Conservation (phyloP, 257 asterid genomes). For the Jaltomata sinuosa region DNA sequence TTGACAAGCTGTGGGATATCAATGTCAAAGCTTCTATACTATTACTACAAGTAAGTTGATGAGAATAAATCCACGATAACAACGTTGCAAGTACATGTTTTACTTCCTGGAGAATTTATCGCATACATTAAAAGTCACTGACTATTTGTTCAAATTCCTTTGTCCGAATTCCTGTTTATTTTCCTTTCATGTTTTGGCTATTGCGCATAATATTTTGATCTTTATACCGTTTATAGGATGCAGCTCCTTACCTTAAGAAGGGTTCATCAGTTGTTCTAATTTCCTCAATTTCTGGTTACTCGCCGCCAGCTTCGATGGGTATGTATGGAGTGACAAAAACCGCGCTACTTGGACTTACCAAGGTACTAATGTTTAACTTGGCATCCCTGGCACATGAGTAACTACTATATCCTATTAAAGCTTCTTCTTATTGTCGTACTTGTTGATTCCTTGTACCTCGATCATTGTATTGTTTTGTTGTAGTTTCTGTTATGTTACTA, state of each 20-base stretch:
- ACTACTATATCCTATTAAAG: not conserved
- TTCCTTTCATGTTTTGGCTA: not conserved
- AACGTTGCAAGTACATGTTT: not conserved
- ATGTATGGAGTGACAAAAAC: constrained; percentile 97
- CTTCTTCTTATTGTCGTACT: not conserved
- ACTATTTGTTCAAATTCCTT: not conserved
- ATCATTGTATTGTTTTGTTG: too few relatives aligned
- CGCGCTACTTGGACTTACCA: constrained; percentile 85
- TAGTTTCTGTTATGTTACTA: too few relatives aligned
- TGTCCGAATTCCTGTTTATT: not conserved
- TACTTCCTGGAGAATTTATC: not conserved
- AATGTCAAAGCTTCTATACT: constrained; percentile 77
- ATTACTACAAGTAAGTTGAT: constrained; percentile 62
- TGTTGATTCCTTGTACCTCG: too few relatives aligned
- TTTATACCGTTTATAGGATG: constrained; percentile 39
- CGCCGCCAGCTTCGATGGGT: constrained; percentile 51
- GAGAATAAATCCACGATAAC: not conserved
- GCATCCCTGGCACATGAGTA: not conserved
- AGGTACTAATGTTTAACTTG: constrained; percentile 29
- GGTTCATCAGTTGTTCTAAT: constrained; percentile 71
- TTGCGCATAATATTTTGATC: not conserved
- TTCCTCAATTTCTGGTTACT: constrained; percentile 62
- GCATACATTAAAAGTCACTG: not conserved
- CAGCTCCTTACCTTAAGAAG: constrained; percentile 59
- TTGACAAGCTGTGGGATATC: constrained; percentile 94